Evolutionary conservation across 1,284 basidiomycete genomes (phyloP).

Genomic region (Meira nashicola): DNA sequence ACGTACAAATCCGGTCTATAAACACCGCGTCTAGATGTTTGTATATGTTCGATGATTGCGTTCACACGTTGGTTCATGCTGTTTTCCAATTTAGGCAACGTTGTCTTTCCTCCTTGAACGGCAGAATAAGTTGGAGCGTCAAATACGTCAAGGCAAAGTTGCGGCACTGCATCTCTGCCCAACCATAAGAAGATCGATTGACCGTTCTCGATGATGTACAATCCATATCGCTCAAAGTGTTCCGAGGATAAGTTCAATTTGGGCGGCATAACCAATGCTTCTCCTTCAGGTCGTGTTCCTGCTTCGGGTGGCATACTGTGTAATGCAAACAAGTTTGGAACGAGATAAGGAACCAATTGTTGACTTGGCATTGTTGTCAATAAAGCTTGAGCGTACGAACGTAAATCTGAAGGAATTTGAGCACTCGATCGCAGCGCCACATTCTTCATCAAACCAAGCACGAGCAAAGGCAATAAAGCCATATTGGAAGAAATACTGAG

Average conservation of each 20-base stretch:
- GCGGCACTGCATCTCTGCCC: slow-evolving; percentile 90
- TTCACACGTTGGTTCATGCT: slow-evolving; percentile 87
- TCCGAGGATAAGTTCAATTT: slow-evolving; percentile 90
- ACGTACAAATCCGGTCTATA: slow-evolving; percentile 94
- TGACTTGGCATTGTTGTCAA: slow-evolving; percentile 88
- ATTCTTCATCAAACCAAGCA: slow-evolving; percentile 88
- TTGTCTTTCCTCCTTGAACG: slow-evolving; percentile 86
- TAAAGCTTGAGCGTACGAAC: slow-evolving; percentile 89
- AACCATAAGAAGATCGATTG: slow-evolving; percentile 98
- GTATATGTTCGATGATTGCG: slow-evolving; percentile 83
- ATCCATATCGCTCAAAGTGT: slow-evolving; percentile 84
- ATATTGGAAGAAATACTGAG: slow-evolving; percentile 85
- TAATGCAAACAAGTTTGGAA: slow-evolving; percentile 89
- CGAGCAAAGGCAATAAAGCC: slow-evolving; percentile 84
- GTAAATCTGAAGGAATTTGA: slow-evolving; percentile 90
- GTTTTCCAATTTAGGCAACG: slow-evolving; percentile 82
- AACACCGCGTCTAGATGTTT: slow-evolving; percentile 76
- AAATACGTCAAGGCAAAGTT: slow-evolving; percentile 90
- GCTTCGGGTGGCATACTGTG: slow-evolving; percentile 95
- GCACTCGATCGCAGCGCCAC: slow-evolving; percentile 90
- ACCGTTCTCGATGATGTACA: slow-evolving; percentile 94
- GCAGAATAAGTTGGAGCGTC: slow-evolving; percentile 80
- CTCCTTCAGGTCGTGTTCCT: slow-evolving; percentile 34
- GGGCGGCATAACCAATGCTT: slow-evolving; percentile 66
- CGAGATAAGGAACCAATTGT: slow-evolving; percentile 84